Evolutionary conservation across 306 rosid genomes (phyloP).

Genomic region (Cicer judaicum): DNA sequence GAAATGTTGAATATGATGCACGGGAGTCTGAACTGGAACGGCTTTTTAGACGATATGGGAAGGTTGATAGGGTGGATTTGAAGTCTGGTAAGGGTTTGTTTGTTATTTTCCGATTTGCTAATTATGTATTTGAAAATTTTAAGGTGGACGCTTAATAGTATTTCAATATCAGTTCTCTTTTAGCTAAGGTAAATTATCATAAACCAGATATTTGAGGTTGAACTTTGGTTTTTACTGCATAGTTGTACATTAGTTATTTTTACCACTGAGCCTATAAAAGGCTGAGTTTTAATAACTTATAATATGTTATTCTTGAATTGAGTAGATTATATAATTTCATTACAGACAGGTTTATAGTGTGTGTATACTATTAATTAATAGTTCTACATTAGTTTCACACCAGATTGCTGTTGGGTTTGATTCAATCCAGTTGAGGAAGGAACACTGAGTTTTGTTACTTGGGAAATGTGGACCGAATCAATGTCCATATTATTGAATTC

Average conservation of each 20-base stretch:
- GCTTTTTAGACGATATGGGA: conserved; percentile 90
- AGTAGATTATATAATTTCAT: conserved; percentile 6
- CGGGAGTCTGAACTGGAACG: conserved; percentile 93
- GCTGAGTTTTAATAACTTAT: conserved; percentile 11
- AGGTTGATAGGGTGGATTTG: conserved; percentile 99
- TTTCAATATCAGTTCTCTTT: background rate
- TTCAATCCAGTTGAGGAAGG: conserved; percentile 18
- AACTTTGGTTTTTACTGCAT: conserved; percentile 8
- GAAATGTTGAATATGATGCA: conserved; percentile 90
- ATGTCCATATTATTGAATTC: conserved; percentile 14
- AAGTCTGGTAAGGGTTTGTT: conserved; percentile 80
- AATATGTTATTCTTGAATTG: conserved; percentile 10
- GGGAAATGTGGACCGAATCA: conserved; percentile 24
- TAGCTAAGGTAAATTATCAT: background rate
- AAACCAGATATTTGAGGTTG: conserved; percentile 30
- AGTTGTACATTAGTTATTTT: background rate
- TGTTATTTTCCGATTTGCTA: conserved; percentile 34
- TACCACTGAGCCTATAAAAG: background rate
- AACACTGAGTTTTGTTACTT: background rate
- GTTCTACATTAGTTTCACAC: background rate
- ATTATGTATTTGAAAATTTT: conserved; percentile 6
- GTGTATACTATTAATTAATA: background rate
- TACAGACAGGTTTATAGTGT: background rate
- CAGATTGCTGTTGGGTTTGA: background rate
- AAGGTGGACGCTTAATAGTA: conserved; percentile 12